These are phyloP conservation scores for Hanseniaspora mollemarum DNA, from an alignment of 805 yeast genomes.

Conservation along the genomic window DNA sequence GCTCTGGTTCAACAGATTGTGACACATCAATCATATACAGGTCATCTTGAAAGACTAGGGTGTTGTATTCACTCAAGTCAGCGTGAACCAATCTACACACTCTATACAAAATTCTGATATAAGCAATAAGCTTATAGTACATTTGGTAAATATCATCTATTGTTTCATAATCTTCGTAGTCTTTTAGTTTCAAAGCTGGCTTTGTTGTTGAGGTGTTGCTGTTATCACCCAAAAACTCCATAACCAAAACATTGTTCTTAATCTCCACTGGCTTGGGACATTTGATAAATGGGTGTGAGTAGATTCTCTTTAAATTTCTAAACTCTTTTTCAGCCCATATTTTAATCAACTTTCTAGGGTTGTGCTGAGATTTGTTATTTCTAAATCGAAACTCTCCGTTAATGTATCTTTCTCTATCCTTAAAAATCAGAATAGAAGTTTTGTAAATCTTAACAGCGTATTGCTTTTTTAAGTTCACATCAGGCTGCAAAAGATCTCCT, in stretches of 20 bases:
- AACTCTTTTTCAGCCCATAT: slow-evolving; percentile 98
- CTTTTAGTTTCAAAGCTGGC: slow-evolving; percentile 82
- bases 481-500: slow-evolving; percentile 25
- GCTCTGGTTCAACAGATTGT: slow-evolving; percentile 95
- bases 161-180: slow-evolving; percentile 43
- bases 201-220: slow-evolving; percentile 5
- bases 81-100: slow-evolving; percentile 90
- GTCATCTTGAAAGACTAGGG: slow-evolving; percentile 67
- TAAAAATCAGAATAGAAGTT: slow-evolving; percentile 92
- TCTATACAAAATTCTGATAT: slow-evolving; percentile 79
- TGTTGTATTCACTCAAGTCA: slow-evolving; percentile 88
- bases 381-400: slow-evolving; percentile 92
- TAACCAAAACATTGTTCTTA: slow-evolving; percentile 79
- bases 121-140: slow-evolving; percentile 68
- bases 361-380: slow-evolving; percentile 71
- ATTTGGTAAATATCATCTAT: slow-evolving; percentile 51
- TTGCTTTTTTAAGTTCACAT: slow-evolving; percentile 32
- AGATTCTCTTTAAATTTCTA: slow-evolving; percentile 74
- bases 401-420: slow-evolving; percentile 90
- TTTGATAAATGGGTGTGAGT: slow-evolving; percentile 64
- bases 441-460: slow-evolving; percentile 89
- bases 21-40: slow-evolving; percentile 91
- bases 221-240: slow-evolving; percentile 73
- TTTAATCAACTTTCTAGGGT: slow-evolving; percentile 94
- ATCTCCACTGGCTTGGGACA: slow-evolving; percentile 87